A percentile compares a stretch with the other conserved stretches of the same genome.
These are phyloP conservation scores for Cordyceps tenuipes DNA, from an alignment of 2,329 filamentous ascomycete genomes.

Conservation along the genomic window DNA sequence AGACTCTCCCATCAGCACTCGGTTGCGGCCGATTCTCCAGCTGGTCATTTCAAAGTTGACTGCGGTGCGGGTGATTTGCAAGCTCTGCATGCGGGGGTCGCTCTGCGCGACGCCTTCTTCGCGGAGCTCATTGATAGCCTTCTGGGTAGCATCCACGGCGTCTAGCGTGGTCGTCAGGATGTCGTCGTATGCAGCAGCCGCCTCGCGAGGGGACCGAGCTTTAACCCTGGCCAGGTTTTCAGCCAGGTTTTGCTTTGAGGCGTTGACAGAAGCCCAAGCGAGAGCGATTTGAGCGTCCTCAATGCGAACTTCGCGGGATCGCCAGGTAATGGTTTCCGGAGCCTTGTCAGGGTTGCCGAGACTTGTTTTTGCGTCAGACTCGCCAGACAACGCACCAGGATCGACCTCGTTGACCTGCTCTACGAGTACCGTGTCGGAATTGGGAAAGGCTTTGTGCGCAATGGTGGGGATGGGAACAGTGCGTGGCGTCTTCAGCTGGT, in stretches of 20 bases:
- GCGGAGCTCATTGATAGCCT: conserved; percentile 82
- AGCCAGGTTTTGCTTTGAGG: conserved; percentile 41
- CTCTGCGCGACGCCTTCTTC: conserved; percentile 76
- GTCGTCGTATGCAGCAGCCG: conserved; percentile 82
- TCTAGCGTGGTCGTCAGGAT: conserved; percentile 88
- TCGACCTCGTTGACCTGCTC: conserved; percentile 63
- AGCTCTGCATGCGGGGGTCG: conserved; percentile 79
- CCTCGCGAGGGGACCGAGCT: conserved; percentile 49
- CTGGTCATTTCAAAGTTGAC: conserved; percentile 92
- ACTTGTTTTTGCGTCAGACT: conserved; percentile 39
- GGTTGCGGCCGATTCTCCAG: conserved; percentile 89
- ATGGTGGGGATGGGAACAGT: conserved; percentile 75
- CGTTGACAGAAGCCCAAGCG: conserved; percentile 63
- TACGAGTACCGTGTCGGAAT: conserved; percentile 52
- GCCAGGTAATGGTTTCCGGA: conserved; percentile 76
- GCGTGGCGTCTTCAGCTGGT: conserved; percentile 79
- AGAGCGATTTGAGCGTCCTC: conserved; percentile 89
- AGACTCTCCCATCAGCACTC: conserved; percentile 73
- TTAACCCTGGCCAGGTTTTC: conserved; percentile 37
- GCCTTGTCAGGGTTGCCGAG: conserved; percentile 44
- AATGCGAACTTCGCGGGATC: conserved; percentile 74
- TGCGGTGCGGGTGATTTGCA: conserved; percentile 86
- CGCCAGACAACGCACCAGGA: conserved; percentile 31
- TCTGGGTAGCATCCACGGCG: conserved; percentile 85
- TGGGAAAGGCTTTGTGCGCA: conserved; percentile 69